These are phyloP conservation scores for Monilinia fructicola DNA, from an alignment of 2,329 filamentous ascomycete species.

Conservation along the genomic window DNA sequence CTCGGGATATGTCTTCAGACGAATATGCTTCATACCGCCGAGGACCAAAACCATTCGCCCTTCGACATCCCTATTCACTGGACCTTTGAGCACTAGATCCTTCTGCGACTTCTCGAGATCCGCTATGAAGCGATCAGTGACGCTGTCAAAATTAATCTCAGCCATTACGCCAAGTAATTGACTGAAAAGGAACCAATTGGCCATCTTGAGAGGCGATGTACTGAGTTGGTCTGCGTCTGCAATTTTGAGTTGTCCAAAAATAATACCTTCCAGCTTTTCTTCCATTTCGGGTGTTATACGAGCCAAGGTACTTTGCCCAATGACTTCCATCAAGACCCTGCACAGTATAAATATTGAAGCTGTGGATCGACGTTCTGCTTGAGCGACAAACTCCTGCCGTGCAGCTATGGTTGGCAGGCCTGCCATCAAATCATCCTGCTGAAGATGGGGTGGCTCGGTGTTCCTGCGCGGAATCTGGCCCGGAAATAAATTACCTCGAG, in stretches of 20 bases:
- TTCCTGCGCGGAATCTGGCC: conserved; percentile 62
- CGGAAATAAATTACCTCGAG: conserved; percentile 30
- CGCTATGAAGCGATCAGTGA: conserved; percentile 76
- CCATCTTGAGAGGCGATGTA: conserved; percentile 77
- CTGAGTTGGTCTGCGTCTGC: conserved; percentile 79
- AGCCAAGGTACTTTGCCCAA: conserved; percentile 80
- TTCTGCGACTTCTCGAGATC: conserved; percentile 78
- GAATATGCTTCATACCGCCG: conserved; percentile 86
- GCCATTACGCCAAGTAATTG: conserved; percentile 96
- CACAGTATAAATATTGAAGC: conserved; percentile 96
- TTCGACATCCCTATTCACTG: conserved; percentile 67
- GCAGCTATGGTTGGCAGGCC: conserved; percentile 42
- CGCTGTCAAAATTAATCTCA: conserved; percentile 81
- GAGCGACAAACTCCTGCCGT: conserved; percentile 68
- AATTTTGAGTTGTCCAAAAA: conserved; percentile 91
- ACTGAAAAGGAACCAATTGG: conserved; percentile 94
- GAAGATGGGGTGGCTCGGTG: conserved; percentile 59
- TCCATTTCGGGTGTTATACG: conserved; percentile 90
- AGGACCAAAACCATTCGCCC: conserved; percentile 83
- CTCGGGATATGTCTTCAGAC: conserved; percentile 70
- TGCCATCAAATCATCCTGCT: conserved; percentile 28
- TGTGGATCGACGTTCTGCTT: conserved; percentile 85
- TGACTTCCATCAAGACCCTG: conserved; percentile 89
- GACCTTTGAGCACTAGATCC: conserved; percentile 70
- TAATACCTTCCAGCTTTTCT: conserved; percentile 89